Evolutionary conservation across 805 yeast species (phyloP).

Genomic region (Saturnispora mendoncae): DNA sequence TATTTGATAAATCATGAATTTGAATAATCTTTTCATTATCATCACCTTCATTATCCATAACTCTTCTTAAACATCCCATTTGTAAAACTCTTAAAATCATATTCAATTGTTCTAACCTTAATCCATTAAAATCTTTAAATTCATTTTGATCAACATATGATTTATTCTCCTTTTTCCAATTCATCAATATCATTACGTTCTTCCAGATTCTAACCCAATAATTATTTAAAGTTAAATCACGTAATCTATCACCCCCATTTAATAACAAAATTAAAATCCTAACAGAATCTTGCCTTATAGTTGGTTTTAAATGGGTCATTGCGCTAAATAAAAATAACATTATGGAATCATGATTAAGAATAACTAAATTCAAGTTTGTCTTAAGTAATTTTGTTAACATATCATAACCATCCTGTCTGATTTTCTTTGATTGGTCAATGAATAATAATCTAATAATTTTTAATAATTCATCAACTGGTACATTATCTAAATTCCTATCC

Average conservation of each 20-base stretch:
- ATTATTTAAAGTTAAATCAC: conserved; percentile 45
- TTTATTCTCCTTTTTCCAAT: conserved; percentile 44
- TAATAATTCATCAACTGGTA: conserved; percentile 49
- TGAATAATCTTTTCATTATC: conserved; percentile 11
- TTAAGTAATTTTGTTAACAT: conserved; percentile 10
- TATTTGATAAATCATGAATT: conserved; percentile 40
- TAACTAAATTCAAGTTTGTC: conserved; percentile 31
- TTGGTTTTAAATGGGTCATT: conserved; percentile 83
- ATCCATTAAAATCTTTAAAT: conserved; percentile 16
- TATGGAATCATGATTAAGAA: conserved; percentile 49
- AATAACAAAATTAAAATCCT: conserved; percentile 54
- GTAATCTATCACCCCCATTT: conserved; percentile 27
- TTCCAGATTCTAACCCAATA: conserved; percentile 59
- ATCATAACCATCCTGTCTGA: conserved; percentile 26
- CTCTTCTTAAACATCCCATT: conserved; percentile 21
- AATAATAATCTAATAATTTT: conserved; percentile 52
- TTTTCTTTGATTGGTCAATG: conserved; percentile 56
- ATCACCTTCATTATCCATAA: conserved; percentile 7
- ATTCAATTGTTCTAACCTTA: conserved; percentile 30
- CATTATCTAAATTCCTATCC: conserved; percentile 28
- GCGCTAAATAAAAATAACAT: conserved; percentile 79
- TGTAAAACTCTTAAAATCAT: conserved; percentile 27
- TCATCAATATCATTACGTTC: conserved; percentile 59
- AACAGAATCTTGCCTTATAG: conserved; percentile 67
- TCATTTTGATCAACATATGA: conserved; percentile 17